Conservation (phyloP, 208 protist genomes). For the Wallacemonas sp. region DNA sequence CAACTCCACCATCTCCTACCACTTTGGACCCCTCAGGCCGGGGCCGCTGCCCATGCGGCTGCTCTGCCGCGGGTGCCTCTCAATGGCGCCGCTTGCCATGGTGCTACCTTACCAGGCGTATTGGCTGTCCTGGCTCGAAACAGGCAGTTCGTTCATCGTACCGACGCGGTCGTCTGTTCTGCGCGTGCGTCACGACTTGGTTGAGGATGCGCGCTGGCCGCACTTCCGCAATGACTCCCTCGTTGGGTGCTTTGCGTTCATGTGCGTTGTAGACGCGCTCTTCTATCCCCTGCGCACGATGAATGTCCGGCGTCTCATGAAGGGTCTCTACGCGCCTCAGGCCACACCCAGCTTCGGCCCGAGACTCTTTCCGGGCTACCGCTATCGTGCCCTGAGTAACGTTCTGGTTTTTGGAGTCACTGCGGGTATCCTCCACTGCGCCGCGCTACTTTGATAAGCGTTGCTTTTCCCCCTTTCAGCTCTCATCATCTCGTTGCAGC, state of each 20-base stretch:
- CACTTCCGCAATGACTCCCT: conserved; percentile 68
- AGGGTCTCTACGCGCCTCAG: conserved; percentile 44
- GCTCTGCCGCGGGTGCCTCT: conserved; percentile 37
- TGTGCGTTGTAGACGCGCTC: conserved; percentile 41
- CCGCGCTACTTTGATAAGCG: not conserved
- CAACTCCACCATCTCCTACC: conserved; percentile 59
- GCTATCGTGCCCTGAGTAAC: conserved; percentile 62
- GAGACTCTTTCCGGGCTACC: conserved; percentile 60
- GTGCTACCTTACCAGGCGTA: conserved; percentile 62
- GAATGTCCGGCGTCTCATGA: conserved; percentile 41
- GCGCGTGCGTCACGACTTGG: conserved; percentile 51
- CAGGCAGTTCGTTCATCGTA: conserved; percentile 62
- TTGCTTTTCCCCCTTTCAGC: no score
- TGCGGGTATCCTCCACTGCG: conserved; percentile 23
- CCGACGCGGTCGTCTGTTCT: conserved; percentile 71
- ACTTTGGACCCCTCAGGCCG: conserved; percentile 62
- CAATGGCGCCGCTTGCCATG: conserved; percentile 38
- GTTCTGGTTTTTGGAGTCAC: conserved; percentile 44
- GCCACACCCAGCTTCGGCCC: conserved; percentile 51
- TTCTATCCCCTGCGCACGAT: conserved; percentile 45
- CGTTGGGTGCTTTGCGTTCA: conserved; percentile 53
- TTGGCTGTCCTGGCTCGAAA: conserved; percentile 84
- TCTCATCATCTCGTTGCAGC: no score
- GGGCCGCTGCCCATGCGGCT: conserved; percentile 38
- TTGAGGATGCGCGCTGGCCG: conserved; percentile 49